Evolutionary conservation across 257 asterid genomes (phyloP).

Genomic region (Solanum clarkiae): DNA sequence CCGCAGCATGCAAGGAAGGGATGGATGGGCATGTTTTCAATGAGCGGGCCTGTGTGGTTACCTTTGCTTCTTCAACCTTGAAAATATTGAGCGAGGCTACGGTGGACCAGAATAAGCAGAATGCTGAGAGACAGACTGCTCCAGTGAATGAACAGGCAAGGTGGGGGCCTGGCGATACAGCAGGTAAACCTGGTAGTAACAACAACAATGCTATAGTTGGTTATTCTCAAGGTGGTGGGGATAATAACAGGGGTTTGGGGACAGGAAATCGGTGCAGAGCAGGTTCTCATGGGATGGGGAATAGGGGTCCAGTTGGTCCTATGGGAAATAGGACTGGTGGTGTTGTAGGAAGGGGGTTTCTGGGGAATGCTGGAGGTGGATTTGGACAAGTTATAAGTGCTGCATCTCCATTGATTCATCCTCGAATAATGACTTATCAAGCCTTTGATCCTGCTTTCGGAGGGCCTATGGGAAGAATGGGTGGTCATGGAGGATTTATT

Average conservation of each 20-base stretch:
- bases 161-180: slow-evolving; percentile 39
- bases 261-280: slow-evolving; percentile 75
- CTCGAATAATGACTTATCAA: slow-evolving; percentile 84
- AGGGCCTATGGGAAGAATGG: slow-evolving; percentile 82
- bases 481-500: slow-evolving; percentile 65
- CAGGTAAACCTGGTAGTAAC: not conserved
- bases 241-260: slow-evolving; percentile 34
- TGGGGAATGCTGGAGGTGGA: slow-evolving; percentile 50
- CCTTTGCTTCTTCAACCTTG: slow-evolving; percentile 72
- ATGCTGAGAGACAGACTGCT: not conserved
- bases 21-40: slow-evolving; percentile 74
- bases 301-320: slow-evolving; percentile 22
- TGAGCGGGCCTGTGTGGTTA: slow-evolving; percentile 86
- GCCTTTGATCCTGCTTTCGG: slow-evolving; percentile 81
- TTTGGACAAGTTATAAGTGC: slow-evolving; percentile 66
- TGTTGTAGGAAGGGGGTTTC: slow-evolving; percentile 48
- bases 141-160: slow-evolving; percentile 22
- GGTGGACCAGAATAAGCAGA: slow-evolving; percentile 31
- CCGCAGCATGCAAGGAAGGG: slow-evolving; percentile 75
- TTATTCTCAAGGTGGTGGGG: slow-evolving; percentile 18
- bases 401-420: slow-evolving; percentile 63
- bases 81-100: slow-evolving; percentile 73
- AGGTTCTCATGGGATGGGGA: slow-evolving; percentile 20
- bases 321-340: slow-evolving; percentile 44
- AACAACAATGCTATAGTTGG: slow-evolving; percentile 30